Evolutionary conservation across 2,329 filamentous ascomycete species (phyloP), one percentile per base, ranked within the genome.

Genomic region (Aspergillus neoniger): DNA sequence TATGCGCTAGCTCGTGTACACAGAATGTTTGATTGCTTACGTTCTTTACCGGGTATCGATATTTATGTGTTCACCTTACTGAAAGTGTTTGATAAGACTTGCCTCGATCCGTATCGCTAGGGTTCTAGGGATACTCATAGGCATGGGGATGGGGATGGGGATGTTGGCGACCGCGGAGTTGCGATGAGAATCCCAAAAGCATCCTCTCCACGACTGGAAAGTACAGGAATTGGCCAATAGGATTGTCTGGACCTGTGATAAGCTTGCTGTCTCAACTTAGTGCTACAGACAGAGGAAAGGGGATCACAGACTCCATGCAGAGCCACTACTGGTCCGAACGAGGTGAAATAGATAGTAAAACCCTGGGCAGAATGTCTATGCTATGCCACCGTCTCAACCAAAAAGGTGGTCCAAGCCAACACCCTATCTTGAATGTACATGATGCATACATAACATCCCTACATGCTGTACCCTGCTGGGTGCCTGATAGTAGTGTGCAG

Each of bases 241-340:
- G 44, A 23, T 44, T 15, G 32, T 12, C 14, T 38, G 25, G 23
- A 19, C 39, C 14, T 25, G 21, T 48, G 54, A 63, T 63, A 63
- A 63, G 58, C 61, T 63, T 57, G 61, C 60, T 52, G 52, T 55
- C 43, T 49, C 44, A 56, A 25, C 25, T 25, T 30, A 38, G 49
- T 30, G 15, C 15, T 14, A 28, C 52, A 41, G 38, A 17, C 9
- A 53, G 19, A 43, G 32, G 3, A 39, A 36, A 36, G 5, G 12
- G 32, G 32, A 15, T 36, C 32, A 36, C 9, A 12, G 4, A 36
- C 32, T 14, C 39, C 17, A 44, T 19, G 41, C 17, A 15, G 14
- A 15, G 10, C 9, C 30, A 12, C 30, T 32, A 32, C 7, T 28
- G 25, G 2, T 28, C 25, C 25, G 2, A 28, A 28, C 25, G 28